Base-by-base conservation (phyloP, 2,329 filamentous ascomycete species). In the Aspergillus sp. region DNA sequence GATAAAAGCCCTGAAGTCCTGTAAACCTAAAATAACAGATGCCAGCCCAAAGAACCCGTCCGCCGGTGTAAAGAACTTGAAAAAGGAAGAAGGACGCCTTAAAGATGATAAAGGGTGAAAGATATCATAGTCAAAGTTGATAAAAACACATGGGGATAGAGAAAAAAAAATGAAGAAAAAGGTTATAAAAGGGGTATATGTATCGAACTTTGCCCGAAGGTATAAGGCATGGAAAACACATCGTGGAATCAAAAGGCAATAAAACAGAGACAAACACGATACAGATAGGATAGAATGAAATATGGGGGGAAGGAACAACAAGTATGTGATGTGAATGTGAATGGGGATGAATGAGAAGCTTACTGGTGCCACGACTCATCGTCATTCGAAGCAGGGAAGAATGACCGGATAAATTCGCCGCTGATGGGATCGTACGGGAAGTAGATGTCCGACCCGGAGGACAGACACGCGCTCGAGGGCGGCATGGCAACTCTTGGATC, bases 361-460 rank as follows among this genome's bases (percentile, higher is more conserved):
- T 51, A 45, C 10, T 12, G 16, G 12, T 64, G 58, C 71, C 68
- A 75, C 9, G 62, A 54, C 5, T 67, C 62, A 54, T 73, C 71
- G 6, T 71, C 70, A 10, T 58, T 62, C 9, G 64, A 47, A 9
- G 62, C 45, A 5, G 74, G 74, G 63, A 77, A 77, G 64, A 75
- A 77, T n/a, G 74, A 75, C 20, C 71, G 67, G 56, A 76, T 75
- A 29, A 77, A 76, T 54, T 75, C 73, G 16, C 73, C 73, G 31
- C 67, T 71, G 56, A 77, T 76, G 6, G 74, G 73, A 54, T 77
- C 74, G 57, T 76, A 76, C 10, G 74, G 74, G 60, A 77, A 77
- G 52, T 72, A 75, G 1, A 66, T 57, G 47, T 75, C 72, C n/a
- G 39, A 53, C 6, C 57, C 63, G 11, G 56, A 24, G n/a, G 42